Base-by-base conservation (phyloP, 257 asterid species). In the Scutellaria barbata region DNA sequence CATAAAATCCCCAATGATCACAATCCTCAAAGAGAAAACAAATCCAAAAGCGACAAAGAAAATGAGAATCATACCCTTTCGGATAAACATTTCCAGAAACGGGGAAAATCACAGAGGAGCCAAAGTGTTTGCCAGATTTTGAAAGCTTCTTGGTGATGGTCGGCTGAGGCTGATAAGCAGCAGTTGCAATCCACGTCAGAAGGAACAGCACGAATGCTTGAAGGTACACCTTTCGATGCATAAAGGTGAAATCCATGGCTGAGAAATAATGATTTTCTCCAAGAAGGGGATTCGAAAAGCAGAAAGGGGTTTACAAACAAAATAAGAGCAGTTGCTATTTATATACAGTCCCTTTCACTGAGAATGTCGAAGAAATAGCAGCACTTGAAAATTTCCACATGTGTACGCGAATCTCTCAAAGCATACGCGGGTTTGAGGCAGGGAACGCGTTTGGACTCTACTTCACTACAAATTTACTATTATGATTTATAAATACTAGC, bases 51-150 rank as follows among this genome's bases (percentile, higher is more conserved):
- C 61, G 0, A 12, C 8, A 45, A 73, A 11, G 45, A 46, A 40
- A 10, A 63, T 17, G 22, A 40, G 57, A 10, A 16, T 0, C 76
- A 17, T 59, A 92, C 98, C 98, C 98, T 62, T 81, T 66, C 1
- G 98, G 98, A 86, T 88, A 92, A 73, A 90, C 96, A 79, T 88
- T 90, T 60, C 98, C 97, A 40, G 85, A 52, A 61, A 92, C 81
- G 5, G 95, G 97, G 60, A 90, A 86, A 74, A 90, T 33, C 66
- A 90, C 84, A 56, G 98, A 90, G 66, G 96, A 86, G 33, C 73
- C 77, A 70, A 46, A 74, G 17, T 69, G 68, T 56, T 73, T 64
- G 45, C 69, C 79, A 4, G 85, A 74, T 50, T 85, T 74, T 3
- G 52, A 25, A 43, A 16, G 74, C 30, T 50, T 74, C 43, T 68